phyloP scores from a whole-genome alignment of 495 filamentous ascomycete genomes.

The Annulohypoxylon bovei region DNA sequence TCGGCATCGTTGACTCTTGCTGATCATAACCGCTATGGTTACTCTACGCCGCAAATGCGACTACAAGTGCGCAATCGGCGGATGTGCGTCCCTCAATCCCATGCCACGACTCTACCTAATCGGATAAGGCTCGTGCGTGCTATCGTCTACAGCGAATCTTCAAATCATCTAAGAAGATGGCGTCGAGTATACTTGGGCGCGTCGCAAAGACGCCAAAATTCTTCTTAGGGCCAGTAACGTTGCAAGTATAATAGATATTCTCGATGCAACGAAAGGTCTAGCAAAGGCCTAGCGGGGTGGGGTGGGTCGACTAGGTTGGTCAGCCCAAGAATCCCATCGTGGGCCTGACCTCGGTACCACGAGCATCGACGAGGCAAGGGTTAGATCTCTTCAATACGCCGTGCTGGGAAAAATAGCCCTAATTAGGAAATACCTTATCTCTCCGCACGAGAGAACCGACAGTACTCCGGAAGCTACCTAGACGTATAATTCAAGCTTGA shows the following conservation, averaged over 20 bases:
- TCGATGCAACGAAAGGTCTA: constrained; percentile 35
- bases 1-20: background rate
- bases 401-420: constrained; percentile 10
- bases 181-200: constrained; percentile 6
- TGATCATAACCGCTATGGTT: background rate
- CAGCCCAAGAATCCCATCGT: constrained; percentile 32
- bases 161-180: background rate
- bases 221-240: constrained; percentile 37
- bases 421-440: constrained; percentile 41
- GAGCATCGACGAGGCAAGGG: constrained; percentile 10
- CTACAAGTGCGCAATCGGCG: constrained; percentile 8
- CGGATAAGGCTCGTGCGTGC: background rate
- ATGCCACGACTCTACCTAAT: background rate
- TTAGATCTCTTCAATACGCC: constrained; percentile 13
- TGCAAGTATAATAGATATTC: constrained; percentile 33
- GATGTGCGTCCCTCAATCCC: constrained; percentile 15
- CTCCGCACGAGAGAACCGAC: constrained; percentile 23
- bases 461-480: constrained; percentile 3
- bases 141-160: background rate
- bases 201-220: constrained; percentile 19
- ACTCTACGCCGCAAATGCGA: constrained; percentile 13
- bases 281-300: constrained; percentile 18
- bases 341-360: constrained; percentile 32
- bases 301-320: constrained; percentile 25
- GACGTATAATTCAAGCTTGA: constrained; percentile 13